Evolutionary conservation across 805 yeast genomes (phyloP).

Genomic region (Myxozyma vanderwaltii): DNA sequence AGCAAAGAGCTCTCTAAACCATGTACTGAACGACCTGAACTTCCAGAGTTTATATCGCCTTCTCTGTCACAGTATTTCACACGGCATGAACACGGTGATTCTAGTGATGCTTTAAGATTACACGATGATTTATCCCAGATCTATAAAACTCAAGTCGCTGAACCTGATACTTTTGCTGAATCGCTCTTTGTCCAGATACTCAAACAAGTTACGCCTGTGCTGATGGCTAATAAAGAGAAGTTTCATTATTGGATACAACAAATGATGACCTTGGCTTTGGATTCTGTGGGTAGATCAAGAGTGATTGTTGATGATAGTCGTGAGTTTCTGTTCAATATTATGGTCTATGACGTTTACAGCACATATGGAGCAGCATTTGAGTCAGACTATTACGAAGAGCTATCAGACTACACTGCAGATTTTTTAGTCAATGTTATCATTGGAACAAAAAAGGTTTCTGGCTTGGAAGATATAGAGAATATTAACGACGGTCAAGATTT

Average conservation of each 20-base stretch:
- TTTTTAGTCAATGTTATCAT: slow-evolving; percentile 36
- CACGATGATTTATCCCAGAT: slow-evolving; percentile 43
- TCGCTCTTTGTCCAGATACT: slow-evolving; percentile 41
- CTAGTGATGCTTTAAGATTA: slow-evolving; percentile 38
- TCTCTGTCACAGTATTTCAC: slow-evolving; percentile 20
- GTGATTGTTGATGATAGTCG: slow-evolving; percentile 43
- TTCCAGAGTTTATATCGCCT: slow-evolving; percentile 16
- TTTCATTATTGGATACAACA: slow-evolving; percentile 53
- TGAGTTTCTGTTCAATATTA: slow-evolving; percentile 39
- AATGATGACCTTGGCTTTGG: slow-evolving; percentile 54
- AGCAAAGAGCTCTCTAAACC: slow-evolving; percentile 4
- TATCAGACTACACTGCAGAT: slow-evolving; percentile 36
- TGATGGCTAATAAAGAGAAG: slow-evolving; percentile 37
- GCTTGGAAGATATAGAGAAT: slow-evolving; percentile 15
- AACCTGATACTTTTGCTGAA: slow-evolving; percentile 30
- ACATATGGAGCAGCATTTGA: slow-evolving; percentile 25
- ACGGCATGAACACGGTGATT: slow-evolving; percentile 32
- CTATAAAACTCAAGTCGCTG: slow-evolving; percentile 31
- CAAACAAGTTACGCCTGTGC: slow-evolving; percentile 39
- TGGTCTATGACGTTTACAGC: slow-evolving; percentile 35
- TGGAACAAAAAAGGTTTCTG: slow-evolving; percentile 21
- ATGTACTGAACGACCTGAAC: slow-evolving; percentile 19
- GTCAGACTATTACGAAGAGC: slow-evolving; percentile 25
- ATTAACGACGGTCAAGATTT: slow-evolving; percentile 11
- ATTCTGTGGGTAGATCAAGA: slow-evolving; percentile 56